Conservation (phyloP, 208 protist genomes). For the Acanthamoeba sp. region DNA sequence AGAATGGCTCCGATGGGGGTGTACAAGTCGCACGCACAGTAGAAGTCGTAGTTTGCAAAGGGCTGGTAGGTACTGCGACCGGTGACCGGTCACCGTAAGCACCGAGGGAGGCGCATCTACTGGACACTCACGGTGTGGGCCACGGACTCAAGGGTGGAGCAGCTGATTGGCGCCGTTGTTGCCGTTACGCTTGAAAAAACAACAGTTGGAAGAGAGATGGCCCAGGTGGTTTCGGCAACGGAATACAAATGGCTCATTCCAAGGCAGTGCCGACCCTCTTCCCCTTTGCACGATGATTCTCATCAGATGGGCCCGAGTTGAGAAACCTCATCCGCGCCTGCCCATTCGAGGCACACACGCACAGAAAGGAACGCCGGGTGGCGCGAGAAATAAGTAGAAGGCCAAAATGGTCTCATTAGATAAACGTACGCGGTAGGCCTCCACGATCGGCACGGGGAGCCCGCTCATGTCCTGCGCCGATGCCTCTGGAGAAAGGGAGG, state of each 20-base stretch:
- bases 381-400: neutral
- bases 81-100: too few relatives aligned
- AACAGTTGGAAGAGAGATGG: neutral
- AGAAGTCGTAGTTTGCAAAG: conserved; percentile 8
- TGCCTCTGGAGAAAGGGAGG: neutral
- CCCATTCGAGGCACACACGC: neutral
- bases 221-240: conserved; percentile 42
- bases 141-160: conserved; percentile 1
- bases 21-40: conserved; percentile 16
- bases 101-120: neutral
- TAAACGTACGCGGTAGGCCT: neutral
- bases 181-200: neutral
- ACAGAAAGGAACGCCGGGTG: too few relatives aligned
- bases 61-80: conserved; percentile 54
- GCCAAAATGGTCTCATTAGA: neutral
- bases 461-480: conserved; percentile 1
- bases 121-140: neutral
- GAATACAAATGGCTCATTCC: too few relatives aligned
- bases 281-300: too few relatives aligned
- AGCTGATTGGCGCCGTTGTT: conserved; percentile 33
- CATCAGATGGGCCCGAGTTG: neutral
- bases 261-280: conserved; percentile 45
- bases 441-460: neutral
- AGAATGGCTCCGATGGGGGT: conserved; percentile 2
- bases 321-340: neutral